These are phyloP conservation scores for Talaromyces stipitatus DNA, from an alignment of 495 filamentous ascomycete genomes.

Conservation along the genomic window DNA sequence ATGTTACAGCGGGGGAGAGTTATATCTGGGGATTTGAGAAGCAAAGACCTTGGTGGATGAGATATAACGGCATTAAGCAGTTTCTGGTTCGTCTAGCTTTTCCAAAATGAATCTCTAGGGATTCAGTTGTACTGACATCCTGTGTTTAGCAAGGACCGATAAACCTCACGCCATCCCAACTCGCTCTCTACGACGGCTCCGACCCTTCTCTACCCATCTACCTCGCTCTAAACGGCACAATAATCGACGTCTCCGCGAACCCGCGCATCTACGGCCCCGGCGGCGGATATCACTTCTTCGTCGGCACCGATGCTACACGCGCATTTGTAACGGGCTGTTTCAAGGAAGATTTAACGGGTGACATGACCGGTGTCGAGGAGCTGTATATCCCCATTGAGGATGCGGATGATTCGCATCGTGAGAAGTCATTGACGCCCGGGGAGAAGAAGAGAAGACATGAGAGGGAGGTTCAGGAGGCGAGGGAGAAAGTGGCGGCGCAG, in stretches of 20 bases:
- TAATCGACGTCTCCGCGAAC: conserved; percentile 85
- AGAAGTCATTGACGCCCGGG: conserved; percentile 35
- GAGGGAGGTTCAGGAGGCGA: conserved; percentile 39
- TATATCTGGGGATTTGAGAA: conserved; percentile 52
- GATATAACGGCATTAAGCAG: conserved; percentile 50
- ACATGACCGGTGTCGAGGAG: conserved; percentile 78
- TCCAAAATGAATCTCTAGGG: conserved; percentile 9
- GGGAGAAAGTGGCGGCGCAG: conserved; percentile 32
- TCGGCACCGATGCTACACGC: conserved; percentile 78
- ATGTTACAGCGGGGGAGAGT: conserved; percentile 63
- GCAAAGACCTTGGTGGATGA: conserved; percentile 57
- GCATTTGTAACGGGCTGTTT: conserved; percentile 98
- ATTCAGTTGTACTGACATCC: conserved; percentile 5
- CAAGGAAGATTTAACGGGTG: conserved; percentile 68
- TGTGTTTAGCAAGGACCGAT: conserved; percentile 40
- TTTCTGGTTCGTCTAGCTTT: conserved; percentile 53
- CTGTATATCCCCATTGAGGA: conserved; percentile 80
- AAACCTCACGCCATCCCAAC: conserved; percentile 62
- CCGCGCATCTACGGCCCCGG: conserved; percentile 78
- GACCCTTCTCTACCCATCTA: conserved; percentile 74
- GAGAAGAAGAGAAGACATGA: conserved; percentile 50
- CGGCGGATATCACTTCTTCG: conserved; percentile 81
- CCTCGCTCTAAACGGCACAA: conserved; percentile 83
- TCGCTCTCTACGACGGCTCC: conserved; percentile 69
- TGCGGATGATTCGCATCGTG: conserved; percentile 37